Conservation (phyloP, 2,329 filamentous ascomycete genomes). For the Didymella arachidicola region DNA sequence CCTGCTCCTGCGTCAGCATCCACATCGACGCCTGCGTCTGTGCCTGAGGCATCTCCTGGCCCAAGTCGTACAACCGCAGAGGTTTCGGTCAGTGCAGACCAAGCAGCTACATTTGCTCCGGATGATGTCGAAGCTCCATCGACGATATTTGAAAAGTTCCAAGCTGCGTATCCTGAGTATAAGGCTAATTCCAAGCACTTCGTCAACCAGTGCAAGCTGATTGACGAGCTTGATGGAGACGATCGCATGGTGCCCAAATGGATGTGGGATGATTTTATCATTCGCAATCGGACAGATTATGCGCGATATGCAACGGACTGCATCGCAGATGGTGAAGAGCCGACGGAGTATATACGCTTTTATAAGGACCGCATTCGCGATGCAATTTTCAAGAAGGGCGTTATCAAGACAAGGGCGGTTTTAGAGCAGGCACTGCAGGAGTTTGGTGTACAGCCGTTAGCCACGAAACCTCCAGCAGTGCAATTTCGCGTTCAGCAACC, state of each 20-base stretch:
- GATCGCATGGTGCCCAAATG: conserved; percentile 48
- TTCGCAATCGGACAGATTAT: conserved; percentile 47
- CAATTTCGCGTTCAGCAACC: neutral
- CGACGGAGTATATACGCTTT: conserved; percentile 42
- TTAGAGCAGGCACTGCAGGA: conserved; percentile 35
- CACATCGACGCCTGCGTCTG: neutral
- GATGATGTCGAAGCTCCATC: neutral
- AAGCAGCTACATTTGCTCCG: neutral
- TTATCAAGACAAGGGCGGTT: conserved; percentile 30
- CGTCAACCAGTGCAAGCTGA: conserved; percentile 37
- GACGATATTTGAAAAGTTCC: conserved; percentile 41
- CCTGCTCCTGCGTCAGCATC: neutral
- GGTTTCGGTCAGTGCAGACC: neutral
- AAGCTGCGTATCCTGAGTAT: conserved; percentile 48
- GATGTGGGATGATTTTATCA: conserved; percentile 52
- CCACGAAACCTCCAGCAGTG: neutral
- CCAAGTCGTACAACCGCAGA: neutral
- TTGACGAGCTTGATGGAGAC: conserved; percentile 38
- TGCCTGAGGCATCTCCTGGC: neutral
- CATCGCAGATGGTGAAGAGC: conserved; percentile 32
- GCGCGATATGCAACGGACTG: conserved; percentile 35
- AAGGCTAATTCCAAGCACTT: conserved; percentile 45
- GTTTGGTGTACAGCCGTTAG: conserved; percentile 19
- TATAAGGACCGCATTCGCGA: conserved; percentile 46
- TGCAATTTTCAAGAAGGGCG: conserved; percentile 35